A percentile compares a stretch with the other conserved stretches of the same genome.
Evolutionary conservation across 1,284 basidiomycete species (phyloP).

Genomic region (Singerocomus rubriflavus): DNA sequence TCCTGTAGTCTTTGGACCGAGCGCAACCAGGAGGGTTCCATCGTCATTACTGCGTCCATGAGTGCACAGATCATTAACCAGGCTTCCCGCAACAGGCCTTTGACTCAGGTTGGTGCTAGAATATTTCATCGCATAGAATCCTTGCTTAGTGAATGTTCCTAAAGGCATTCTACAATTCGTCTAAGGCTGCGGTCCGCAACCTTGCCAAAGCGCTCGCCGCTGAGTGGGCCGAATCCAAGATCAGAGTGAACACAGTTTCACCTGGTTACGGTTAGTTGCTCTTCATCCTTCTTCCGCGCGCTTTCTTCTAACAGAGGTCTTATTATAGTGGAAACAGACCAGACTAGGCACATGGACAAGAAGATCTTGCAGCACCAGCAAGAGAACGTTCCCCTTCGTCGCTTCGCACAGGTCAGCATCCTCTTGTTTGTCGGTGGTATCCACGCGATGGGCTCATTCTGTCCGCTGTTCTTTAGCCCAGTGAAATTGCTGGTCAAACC

Average conservation of each 20-base stretch:
- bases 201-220: constrained; percentile 56
- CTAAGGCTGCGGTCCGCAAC: constrained; percentile 57
- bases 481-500: constrained; percentile 43
- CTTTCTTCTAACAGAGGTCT: constrained; percentile 5
- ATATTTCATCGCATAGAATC: neutral
- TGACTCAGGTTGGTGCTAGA: constrained; percentile 35
- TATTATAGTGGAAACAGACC: constrained; percentile 36
- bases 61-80: constrained; percentile 49
- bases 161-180: constrained; percentile 59
- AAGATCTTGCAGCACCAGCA: constrained; percentile 35
- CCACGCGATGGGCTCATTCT: neutral
- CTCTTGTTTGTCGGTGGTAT: no score
- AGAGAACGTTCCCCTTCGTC: constrained; percentile 37
- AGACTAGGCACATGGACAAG: constrained; percentile 37
- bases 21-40: constrained; percentile 20
- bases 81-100: constrained; percentile 28
- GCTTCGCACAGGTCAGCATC: constrained; percentile 38
- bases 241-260: constrained; percentile 60
- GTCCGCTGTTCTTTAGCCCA: constrained; percentile 26
- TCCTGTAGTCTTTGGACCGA: constrained; percentile 16
- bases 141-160: fast-evolving
- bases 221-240: constrained; percentile 53
- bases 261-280: constrained; percentile 51
- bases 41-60: constrained; percentile 51
- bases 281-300: neutral